Evolutionary conservation across 139 green algal genomes (phyloP).

Genomic region (Astrephomene gubernaculifera): DNA sequence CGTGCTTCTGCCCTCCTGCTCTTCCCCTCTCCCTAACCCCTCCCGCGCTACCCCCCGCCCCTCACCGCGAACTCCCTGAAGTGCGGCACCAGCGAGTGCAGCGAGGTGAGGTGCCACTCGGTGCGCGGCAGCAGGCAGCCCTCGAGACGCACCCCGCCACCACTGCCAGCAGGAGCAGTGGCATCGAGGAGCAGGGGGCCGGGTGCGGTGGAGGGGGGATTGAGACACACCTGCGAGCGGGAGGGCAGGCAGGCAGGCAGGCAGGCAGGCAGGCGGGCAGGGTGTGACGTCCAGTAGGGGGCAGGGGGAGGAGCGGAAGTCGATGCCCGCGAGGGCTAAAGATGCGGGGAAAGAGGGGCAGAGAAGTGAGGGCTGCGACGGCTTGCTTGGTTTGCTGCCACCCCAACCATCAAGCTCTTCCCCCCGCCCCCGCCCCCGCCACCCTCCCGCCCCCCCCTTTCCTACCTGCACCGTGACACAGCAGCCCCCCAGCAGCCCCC

Average conservation of each 20-base stretch:
- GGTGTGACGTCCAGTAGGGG: no score
- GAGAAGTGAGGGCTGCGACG: no score
- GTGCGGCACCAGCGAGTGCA: constrained; percentile 73
- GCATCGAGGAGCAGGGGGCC: not conserved
- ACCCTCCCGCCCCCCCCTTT: no score
- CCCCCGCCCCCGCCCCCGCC: no score
- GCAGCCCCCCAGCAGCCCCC: constrained; percentile 6
- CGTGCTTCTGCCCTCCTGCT: not conserved
- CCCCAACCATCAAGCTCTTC: no score
- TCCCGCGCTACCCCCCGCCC: not conserved
- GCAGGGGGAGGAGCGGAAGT: no score
- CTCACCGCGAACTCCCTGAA: constrained; percentile 72
- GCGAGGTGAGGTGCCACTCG: constrained; percentile 35
- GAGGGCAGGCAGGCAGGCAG: not conserved
- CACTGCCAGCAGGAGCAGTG: no score
- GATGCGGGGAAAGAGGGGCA: no score
- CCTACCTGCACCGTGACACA: constrained; percentile 17
- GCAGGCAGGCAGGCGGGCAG: not conserved
- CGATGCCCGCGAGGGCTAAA: no score
- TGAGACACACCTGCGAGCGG: constrained; percentile 21
- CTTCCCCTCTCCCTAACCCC: not conserved
- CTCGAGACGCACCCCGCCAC: constrained; percentile 5
- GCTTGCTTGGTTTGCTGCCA: no score
- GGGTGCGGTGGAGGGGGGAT: not conserved
- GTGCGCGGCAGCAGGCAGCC: constrained; percentile 8